phyloP scores from a whole-genome alignment of 139 green algal species.

The Chlamydomonas asymmetrica region DNA sequence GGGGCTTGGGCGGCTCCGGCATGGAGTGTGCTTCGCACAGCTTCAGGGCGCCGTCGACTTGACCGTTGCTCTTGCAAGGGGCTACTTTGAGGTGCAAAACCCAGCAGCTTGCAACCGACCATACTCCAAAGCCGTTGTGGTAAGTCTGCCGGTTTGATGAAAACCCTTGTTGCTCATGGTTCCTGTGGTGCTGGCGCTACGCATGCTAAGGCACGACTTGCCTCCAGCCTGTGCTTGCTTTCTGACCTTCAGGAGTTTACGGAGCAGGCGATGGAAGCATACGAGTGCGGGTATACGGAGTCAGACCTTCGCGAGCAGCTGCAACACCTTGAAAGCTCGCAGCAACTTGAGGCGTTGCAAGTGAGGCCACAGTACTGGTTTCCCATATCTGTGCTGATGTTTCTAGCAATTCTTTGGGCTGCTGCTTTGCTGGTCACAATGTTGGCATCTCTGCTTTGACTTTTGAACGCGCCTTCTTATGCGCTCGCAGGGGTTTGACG shows the following conservation, averaged over 20 bases:
- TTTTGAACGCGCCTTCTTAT: too few relatives aligned
- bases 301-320: constrained; percentile 44
- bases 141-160: too few relatives aligned
- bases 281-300: constrained; percentile 64
- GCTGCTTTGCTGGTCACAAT: too few relatives aligned
- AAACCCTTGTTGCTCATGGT: background rate
- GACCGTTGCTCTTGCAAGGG: too few relatives aligned
- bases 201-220: background rate
- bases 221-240: background rate
- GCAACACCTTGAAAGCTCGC: too few relatives aligned
- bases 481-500: constrained; percentile 26
- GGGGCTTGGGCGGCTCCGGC: too few relatives aligned
- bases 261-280: constrained; percentile 49
- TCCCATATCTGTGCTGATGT: too few relatives aligned
- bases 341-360: constrained; percentile 11
- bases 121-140: constrained; percentile 36
- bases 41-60: too few relatives aligned
- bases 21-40: too few relatives aligned
- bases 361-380: constrained; percentile 19
- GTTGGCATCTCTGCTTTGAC: background rate
- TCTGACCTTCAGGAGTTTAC: constrained; percentile 49
- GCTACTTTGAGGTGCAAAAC: constrained; percentile 39
- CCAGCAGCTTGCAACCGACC: constrained; percentile 37
- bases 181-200: background rate
- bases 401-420: too few relatives aligned